Conservation (phyloP, 345 rosid species). For the Toxicodendron radicans region DNA sequence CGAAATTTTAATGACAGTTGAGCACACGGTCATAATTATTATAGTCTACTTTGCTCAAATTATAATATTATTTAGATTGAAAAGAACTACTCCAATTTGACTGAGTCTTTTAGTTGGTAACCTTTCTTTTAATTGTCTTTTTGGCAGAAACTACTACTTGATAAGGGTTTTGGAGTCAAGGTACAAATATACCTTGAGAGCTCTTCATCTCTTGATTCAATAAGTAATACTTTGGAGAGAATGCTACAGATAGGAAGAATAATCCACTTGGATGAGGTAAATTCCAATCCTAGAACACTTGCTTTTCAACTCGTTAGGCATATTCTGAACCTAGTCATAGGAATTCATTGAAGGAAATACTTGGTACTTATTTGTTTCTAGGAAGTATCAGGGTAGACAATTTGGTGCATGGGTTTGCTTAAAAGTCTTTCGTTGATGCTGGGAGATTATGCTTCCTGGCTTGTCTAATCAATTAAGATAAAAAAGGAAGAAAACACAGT, state of each 20-base stretch:
- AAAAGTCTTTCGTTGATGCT: background rate
- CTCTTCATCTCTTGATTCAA: constrained; percentile 37
- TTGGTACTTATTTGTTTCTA: background rate
- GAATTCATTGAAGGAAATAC: constrained; percentile 4
- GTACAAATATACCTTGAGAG: constrained; percentile 39
- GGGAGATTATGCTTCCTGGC: background rate
- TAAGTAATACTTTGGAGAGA: constrained; percentile 35
- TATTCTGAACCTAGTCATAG: background rate
- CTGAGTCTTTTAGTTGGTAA: background rate
- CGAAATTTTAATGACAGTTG: constrained; percentile 2
- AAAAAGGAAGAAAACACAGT: background rate
- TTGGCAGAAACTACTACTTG: constrained; percentile 55
- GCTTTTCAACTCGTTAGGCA: background rate
- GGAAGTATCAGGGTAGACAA: background rate
- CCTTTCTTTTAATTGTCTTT: constrained; percentile 11
- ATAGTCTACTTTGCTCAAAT: background rate
- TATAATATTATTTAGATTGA: background rate
- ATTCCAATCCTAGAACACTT: background rate
- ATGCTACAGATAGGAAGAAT: constrained; percentile 69
- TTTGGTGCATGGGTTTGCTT: background rate
- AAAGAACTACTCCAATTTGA: background rate
- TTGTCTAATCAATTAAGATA: background rate
- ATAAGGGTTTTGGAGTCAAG: constrained; percentile 51
- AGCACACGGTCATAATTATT: background rate
- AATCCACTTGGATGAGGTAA: constrained; percentile 69